Conservation (phyloP, 768 basidiomycete species). For the Gloeopeniophorella convolvens region DNA sequence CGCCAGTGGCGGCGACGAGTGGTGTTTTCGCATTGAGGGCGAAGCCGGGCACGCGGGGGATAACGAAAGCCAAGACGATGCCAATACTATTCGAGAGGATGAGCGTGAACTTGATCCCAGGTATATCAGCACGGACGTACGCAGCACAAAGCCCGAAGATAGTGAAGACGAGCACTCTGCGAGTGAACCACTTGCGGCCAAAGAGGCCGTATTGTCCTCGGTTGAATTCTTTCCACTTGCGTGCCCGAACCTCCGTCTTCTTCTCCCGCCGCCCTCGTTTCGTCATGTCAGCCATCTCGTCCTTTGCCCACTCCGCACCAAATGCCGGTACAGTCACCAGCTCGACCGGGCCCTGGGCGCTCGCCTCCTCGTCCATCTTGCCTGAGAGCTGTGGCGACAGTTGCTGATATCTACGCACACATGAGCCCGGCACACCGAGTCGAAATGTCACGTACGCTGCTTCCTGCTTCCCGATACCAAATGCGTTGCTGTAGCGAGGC, state of each 20-base stretch:
- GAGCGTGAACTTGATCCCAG: neutral
- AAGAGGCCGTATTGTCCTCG: constrained; percentile 76
- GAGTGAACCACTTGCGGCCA: constrained; percentile 66
- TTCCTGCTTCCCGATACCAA: constrained; percentile 35
- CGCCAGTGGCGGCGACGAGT: constrained; percentile 50
- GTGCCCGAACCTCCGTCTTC: constrained; percentile 43
- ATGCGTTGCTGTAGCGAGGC: constrained; percentile 65
- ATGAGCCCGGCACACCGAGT: constrained; percentile 19
- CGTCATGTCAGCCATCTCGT: constrained; percentile 73
- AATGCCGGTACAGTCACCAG: constrained; percentile 89
- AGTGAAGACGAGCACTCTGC: constrained; percentile 62
- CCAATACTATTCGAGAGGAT: constrained; percentile 43
- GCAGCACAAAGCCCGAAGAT: constrained; percentile 53
- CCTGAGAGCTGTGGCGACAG: constrained; percentile 5
- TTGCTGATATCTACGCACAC: constrained; percentile 17
- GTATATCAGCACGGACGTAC: no score
- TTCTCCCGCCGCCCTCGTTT: constrained; percentile 62
- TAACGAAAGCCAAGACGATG: constrained; percentile 65
- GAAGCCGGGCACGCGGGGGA: constrained; percentile 78
- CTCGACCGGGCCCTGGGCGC: constrained; percentile 53
- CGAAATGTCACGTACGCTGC: constrained; percentile 39
- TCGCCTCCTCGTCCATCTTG: constrained; percentile 36
- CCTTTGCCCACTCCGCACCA: constrained; percentile 82
- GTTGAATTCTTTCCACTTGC: constrained; percentile 70
- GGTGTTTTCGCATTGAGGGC: constrained; percentile 53